Percentiles rank a stretch among this genome's conserved stretches.
Conservation (phyloP, 2,329 filamentous ascomycete species). For the Stemphylium vesicarium region DNA sequence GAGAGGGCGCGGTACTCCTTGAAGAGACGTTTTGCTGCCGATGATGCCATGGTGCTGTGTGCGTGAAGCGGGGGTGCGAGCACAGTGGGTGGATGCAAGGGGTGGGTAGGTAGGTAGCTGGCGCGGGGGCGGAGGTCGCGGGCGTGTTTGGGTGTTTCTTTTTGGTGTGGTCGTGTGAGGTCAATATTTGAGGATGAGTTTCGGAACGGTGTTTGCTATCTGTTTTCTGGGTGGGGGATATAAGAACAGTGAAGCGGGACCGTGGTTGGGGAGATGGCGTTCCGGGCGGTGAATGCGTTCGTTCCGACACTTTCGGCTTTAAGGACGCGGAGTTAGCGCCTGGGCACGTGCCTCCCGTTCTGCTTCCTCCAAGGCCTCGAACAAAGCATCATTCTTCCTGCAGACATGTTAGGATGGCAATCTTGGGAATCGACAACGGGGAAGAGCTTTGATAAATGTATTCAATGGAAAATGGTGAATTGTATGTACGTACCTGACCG, state of each 20-base stretch:
- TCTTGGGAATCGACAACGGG: too few species aligned
- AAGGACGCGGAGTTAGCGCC: constrained; percentile 13
- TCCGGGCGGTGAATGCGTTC: neutral
- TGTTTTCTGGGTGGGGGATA: neutral
- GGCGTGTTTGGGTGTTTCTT: neutral
- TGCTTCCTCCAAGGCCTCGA: too few species aligned
- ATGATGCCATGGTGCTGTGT: constrained; percentile 53
- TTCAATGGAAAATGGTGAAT: too few species aligned
- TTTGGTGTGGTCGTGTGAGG: neutral
- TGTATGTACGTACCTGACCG: too few species aligned
- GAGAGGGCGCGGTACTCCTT: constrained; percentile 95
- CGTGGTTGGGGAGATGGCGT: neutral
- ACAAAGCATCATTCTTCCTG: too few species aligned
- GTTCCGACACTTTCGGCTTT: constrained; percentile 22
- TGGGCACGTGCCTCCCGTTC: constrained; percentile 4
- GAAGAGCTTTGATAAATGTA: too few species aligned
- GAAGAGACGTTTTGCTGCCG: constrained; percentile 79
- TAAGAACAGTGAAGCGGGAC: neutral
- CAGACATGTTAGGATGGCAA: too few species aligned
- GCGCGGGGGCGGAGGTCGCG: neutral
- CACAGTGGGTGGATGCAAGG: neutral
- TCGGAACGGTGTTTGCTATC: neutral
- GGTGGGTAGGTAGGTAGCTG: neutral
- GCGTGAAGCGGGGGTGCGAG: neutral
- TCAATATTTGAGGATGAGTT: too few species aligned